These are phyloP conservation scores for Scutellaria galericulata DNA, from an alignment of 257 asterid genomes.

Conservation along the genomic window DNA sequence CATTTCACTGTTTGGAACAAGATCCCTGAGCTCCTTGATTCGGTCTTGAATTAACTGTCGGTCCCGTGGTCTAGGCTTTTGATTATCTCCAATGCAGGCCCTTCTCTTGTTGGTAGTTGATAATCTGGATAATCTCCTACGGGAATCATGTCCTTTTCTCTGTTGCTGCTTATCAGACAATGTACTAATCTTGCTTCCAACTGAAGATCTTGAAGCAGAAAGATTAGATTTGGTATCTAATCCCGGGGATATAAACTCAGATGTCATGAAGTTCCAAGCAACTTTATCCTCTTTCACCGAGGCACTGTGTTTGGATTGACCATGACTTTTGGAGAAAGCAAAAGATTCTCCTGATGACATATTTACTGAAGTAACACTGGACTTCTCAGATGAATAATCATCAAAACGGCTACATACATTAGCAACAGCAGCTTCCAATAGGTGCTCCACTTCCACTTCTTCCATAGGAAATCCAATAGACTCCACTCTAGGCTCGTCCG, in stretches of 20 bases:
- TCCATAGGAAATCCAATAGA: constrained; percentile 41
- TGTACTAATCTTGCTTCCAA: constrained; percentile 47
- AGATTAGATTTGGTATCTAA: constrained; percentile 30
- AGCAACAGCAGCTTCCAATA: constrained; percentile 50
- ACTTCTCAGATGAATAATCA: constrained; percentile 43
- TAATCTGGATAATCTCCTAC: constrained; percentile 44
- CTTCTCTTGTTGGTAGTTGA: constrained; percentile 58
- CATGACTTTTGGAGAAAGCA: constrained; percentile 39
- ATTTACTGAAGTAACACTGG: constrained; percentile 43
- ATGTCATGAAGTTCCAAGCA: no score
- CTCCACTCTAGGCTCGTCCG: constrained; percentile 42
- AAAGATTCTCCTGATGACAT: constrained; percentile 32
- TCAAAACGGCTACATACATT: constrained; percentile 43
- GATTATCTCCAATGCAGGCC: constrained; percentile 46
- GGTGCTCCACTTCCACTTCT: constrained; percentile 46
- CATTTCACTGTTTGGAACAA: constrained; percentile 82
- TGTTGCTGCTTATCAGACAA: constrained; percentile 47
- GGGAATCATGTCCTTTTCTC: constrained; percentile 43
- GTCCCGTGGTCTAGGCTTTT: constrained; percentile 84
- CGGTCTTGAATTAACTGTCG: constrained; percentile 94
- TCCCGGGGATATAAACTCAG: constrained; percentile 29
- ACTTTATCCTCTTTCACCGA: constrained; percentile 33
- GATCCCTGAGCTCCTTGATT: constrained; percentile 86
- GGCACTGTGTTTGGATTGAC: constrained; percentile 40
- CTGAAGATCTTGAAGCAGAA: constrained; percentile 53